Conservation (phyloP, 2,329 filamentous ascomycete species). For the Mariannaea elegans region DNA sequence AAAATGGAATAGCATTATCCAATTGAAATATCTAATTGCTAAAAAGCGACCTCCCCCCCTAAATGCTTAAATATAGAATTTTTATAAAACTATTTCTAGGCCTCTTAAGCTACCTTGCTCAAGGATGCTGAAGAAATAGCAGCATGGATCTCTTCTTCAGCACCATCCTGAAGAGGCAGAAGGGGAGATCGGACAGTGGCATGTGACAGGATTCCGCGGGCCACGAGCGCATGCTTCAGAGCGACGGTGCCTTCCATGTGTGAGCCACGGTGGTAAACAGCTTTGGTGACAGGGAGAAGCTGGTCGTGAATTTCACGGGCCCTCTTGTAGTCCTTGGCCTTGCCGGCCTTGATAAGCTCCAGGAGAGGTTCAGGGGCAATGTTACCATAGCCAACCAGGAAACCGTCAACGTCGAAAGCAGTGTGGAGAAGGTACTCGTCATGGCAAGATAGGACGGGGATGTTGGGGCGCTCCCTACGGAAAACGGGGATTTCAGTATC, state of each 20-base stretch:
- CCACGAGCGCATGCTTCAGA: constrained; percentile 61
- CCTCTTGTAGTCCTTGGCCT: constrained; percentile 57
- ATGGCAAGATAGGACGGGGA: constrained; percentile 61
- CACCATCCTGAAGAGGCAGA: constrained; percentile 53
- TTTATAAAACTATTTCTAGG: no score
- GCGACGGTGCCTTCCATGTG: constrained; percentile 65
- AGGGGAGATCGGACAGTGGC: constrained; percentile 60
- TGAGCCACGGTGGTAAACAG: constrained; percentile 63
- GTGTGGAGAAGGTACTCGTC: constrained; percentile 63
- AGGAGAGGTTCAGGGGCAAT: constrained; percentile 60
- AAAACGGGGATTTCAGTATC: constrained; percentile 64
- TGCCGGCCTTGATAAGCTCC: constrained; percentile 60
- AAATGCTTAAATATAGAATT: no score
- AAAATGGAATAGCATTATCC: no score
- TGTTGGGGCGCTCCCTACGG: constrained; percentile 55
- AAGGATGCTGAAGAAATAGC: constrained; percentile 46
- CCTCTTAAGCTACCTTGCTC: constrained; percentile 30
- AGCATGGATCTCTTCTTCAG: constrained; percentile 53
- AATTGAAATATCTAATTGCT: no score
- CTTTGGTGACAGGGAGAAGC: constrained; percentile 60
- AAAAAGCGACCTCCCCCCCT: no score
- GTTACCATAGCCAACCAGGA: constrained; percentile 64
- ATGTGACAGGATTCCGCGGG: constrained; percentile 58
- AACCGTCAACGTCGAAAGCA: constrained; percentile 60
- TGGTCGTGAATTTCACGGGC: constrained; percentile 60